Conservation (phyloP, 1,284 basidiomycete genomes). For the Puccinia polysora region DNA sequence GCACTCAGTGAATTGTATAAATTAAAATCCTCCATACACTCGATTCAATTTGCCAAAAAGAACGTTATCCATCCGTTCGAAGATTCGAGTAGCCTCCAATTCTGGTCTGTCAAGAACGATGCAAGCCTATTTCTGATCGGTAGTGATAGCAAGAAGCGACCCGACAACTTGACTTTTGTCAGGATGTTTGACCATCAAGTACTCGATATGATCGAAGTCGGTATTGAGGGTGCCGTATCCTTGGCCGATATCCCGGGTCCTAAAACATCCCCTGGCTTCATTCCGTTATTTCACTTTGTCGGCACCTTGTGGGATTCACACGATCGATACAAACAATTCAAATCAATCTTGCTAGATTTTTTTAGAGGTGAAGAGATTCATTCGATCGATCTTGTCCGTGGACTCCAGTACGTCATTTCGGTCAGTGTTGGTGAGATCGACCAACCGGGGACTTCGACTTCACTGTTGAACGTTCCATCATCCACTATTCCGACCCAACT, state of each 20-base stretch:
- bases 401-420: conserved; percentile 57
- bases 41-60: conserved; percentile 91
- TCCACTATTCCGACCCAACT: conserved; percentile 10
- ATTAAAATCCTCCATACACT: conserved; percentile 54
- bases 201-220: conserved; percentile 91
- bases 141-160: conserved; percentile 89
- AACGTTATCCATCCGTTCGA: conserved; percentile 90
- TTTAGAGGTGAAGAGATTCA: conserved; percentile 84
- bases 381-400: conserved; percentile 54
- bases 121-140: conserved; percentile 85
- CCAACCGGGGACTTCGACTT: conserved; percentile 29
- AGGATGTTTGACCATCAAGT: conserved; percentile 82
- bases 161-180: conserved; percentile 78
- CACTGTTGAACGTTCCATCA: conserved; percentile 13
- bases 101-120: conserved; percentile 92
- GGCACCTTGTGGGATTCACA: conserved; percentile 58
- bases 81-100: conserved; percentile 70
- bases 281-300: conserved; percentile 91
- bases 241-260: conserved; percentile 59
- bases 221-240: conserved; percentile 57
- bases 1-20: conserved; percentile 75
- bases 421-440: conserved; percentile 78
- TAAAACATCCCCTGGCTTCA: conserved; percentile 84
- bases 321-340: conserved; percentile 84
- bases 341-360: conserved; percentile 78